Evolutionary conservation across 176 grass and related monocot genomes (phyloP).

Genomic region (Oropetium thomaeum): DNA sequence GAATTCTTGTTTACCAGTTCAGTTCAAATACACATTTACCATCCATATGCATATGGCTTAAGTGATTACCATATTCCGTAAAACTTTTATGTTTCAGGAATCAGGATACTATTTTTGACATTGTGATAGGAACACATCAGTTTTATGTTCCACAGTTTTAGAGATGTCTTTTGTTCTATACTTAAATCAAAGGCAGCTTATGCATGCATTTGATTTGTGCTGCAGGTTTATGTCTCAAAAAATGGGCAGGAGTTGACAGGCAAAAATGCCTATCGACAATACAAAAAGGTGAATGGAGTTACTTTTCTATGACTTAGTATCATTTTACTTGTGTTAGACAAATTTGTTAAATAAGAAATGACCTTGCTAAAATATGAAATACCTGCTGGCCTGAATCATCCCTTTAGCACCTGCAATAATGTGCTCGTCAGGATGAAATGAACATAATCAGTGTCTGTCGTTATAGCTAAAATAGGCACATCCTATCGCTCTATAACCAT

Average conservation of each 20-base stretch:
- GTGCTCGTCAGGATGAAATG: neutral
- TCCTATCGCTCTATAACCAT: neutral
- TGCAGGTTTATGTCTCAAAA: conserved; percentile 85
- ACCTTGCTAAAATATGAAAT: neutral
- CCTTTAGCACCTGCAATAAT: neutral
- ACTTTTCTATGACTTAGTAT: conserved; percentile 18
- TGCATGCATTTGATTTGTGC: conserved; percentile 23
- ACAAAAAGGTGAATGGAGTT: conserved; percentile 49
- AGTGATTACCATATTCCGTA: no score
- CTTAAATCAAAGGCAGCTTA: neutral
- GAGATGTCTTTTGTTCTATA: neutral
- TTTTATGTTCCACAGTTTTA: neutral
- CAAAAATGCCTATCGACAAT: conserved; percentile 62
- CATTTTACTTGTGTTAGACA: neutral
- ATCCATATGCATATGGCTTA: no score
- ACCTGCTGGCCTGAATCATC: neutral
- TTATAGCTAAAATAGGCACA: neutral
- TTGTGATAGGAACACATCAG: conserved; percentile 1
- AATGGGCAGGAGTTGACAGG: conserved; percentile 74
- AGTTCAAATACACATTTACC: no score
- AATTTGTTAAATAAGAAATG: neutral
- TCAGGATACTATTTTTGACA: no score
- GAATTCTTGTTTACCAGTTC: neutral
- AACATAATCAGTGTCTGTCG: neutral
- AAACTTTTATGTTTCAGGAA: no score